Percentiles rank a stretch among this genome's conserved stretches.
These are phyloP conservation scores for Suillus fuscotomentosus DNA, from an alignment of 768 basidiomycete genomes.

Conservation along the genomic window DNA sequence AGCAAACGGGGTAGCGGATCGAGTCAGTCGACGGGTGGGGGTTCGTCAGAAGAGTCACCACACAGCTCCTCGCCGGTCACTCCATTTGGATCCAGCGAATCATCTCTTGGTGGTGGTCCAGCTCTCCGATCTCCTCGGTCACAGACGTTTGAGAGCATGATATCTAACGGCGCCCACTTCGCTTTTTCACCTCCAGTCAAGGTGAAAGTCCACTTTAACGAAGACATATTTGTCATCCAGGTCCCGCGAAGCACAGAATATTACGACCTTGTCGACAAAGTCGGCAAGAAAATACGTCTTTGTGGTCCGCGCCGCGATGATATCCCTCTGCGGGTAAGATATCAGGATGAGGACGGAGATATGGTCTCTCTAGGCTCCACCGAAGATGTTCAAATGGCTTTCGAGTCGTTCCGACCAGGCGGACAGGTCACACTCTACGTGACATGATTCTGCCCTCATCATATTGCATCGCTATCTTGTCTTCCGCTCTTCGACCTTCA, in stretches of 20 bases:
- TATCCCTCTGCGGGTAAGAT: slow-evolving; percentile 82
- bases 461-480: slow-evolving; percentile 7
- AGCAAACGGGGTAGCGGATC: slow-evolving; percentile 83
- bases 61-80: slow-evolving; percentile 86
- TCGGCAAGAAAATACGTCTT: slow-evolving; percentile 89
- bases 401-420: slow-evolving; percentile 79
- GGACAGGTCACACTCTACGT: slow-evolving; percentile 82
- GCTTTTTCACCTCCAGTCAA: slow-evolving; percentile 58
- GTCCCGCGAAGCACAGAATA: slow-evolving; percentile 80
- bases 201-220: slow-evolving; percentile 92
- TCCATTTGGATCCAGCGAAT: slow-evolving; percentile 88
- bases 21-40: slow-evolving; percentile 72
- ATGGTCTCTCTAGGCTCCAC: slow-evolving; percentile 85
- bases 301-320: slow-evolving; percentile 83
- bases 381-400: slow-evolving; percentile 93
- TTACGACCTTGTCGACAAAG: slow-evolving; percentile 82
- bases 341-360: slow-evolving; percentile 91
- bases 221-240: slow-evolving; percentile 94
- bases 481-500: slow-evolving; percentile 6
- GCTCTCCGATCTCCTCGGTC: slow-evolving; percentile 54
- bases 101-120: slow-evolving; percentile 63
- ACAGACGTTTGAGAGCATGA: slow-evolving; percentile 48
- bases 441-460: slow-evolving; percentile 42
- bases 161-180: slow-evolving; percentile 23
- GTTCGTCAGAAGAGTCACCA: slow-evolving; percentile 82